Percentiles rank a stretch among this genome's conserved stretches.
Evolutionary conservation across 1,284 basidiomycete species (phyloP).

Genomic region (Athelia sp.): DNA sequence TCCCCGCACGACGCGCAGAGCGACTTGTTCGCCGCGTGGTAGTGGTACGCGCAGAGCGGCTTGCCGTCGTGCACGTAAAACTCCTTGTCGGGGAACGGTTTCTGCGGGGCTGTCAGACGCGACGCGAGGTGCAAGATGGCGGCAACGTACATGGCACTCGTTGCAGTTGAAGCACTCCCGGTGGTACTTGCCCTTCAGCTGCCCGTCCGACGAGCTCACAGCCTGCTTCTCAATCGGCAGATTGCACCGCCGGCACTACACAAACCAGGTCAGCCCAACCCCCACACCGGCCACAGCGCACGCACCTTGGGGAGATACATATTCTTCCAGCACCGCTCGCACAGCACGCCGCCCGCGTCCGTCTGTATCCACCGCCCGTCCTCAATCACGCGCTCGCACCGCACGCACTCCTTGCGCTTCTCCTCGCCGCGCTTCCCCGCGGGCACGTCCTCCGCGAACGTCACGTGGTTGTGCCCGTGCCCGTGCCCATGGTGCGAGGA

Average conservation of each 20-base stretch:
- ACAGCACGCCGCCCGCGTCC: slow-evolving; percentile 73
- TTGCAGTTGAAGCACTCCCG: slow-evolving; percentile 84
- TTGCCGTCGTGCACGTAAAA: slow-evolving; percentile 88
- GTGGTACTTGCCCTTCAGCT: slow-evolving; percentile 91
- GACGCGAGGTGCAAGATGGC: slow-evolving; percentile 4
- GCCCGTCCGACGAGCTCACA: slow-evolving; percentile 86
- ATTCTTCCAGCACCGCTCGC: slow-evolving; percentile 88
- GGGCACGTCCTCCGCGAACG: slow-evolving; percentile 22
- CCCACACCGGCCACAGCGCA: slow-evolving; percentile 14
- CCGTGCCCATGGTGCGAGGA: no score
- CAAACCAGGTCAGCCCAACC: slow-evolving; percentile 4
- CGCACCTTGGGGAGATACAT: slow-evolving; percentile 86
- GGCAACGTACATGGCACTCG: slow-evolving; percentile 61
- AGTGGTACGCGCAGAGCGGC: slow-evolving; percentile 86
- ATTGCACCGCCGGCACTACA: slow-evolving; percentile 78
- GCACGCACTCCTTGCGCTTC: slow-evolving; percentile 43
- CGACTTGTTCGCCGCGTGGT: slow-evolving; percentile 85
- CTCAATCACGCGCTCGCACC: slow-evolving; percentile 65
- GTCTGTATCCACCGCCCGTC: slow-evolving; percentile 78
- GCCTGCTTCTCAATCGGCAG: slow-evolving; percentile 84
- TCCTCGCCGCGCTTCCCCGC: no score
- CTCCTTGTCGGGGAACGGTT: slow-evolving; percentile 82
- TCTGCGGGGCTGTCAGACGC: slow-evolving; percentile 32
- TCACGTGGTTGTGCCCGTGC: no score
- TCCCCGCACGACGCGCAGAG: slow-evolving; percentile 81